Evolutionary conservation across 306 rosid genomes (phyloP).

Genomic region (Argentina anserina): DNA sequence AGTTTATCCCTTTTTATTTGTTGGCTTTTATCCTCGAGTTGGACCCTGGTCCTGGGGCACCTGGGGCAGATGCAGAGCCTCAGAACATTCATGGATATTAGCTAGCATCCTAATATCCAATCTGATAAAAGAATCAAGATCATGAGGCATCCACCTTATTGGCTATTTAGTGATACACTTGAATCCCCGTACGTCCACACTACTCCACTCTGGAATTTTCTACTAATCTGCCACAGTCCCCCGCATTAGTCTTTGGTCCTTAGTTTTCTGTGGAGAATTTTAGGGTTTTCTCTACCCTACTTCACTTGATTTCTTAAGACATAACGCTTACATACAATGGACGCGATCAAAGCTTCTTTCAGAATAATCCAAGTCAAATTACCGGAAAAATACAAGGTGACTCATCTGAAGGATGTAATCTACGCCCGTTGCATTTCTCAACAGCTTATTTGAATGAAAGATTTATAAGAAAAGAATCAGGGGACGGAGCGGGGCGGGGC

Average conservation of each 20-base stretch:
- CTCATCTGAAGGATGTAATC: neutral
- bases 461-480: neutral
- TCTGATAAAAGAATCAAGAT: constrained; percentile 4
- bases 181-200: neutral
- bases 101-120: neutral
- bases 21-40: constrained; percentile 14
- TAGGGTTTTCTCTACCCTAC: neutral
- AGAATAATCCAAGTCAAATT: neutral
- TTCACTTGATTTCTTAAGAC: neutral
- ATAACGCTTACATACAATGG: neutral
- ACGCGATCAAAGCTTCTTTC: neutral
- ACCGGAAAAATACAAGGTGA: neutral
- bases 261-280: neutral
- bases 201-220: neutral
- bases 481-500: too few relatives aligned
- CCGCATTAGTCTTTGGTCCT: neutral
- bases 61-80: constrained; percentile 3
- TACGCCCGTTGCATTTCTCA: neutral
- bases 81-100: neutral
- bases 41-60: constrained; percentile 4
- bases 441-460: neutral
- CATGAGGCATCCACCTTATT: constrained; percentile 13
- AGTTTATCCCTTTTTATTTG: constrained; percentile 21
- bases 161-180: neutral
- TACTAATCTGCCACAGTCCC: neutral